These are phyloP conservation scores for Grosmannia penicillata DNA, from an alignment of 2,329 filamentous ascomycete genomes.

Conservation along the genomic window DNA sequence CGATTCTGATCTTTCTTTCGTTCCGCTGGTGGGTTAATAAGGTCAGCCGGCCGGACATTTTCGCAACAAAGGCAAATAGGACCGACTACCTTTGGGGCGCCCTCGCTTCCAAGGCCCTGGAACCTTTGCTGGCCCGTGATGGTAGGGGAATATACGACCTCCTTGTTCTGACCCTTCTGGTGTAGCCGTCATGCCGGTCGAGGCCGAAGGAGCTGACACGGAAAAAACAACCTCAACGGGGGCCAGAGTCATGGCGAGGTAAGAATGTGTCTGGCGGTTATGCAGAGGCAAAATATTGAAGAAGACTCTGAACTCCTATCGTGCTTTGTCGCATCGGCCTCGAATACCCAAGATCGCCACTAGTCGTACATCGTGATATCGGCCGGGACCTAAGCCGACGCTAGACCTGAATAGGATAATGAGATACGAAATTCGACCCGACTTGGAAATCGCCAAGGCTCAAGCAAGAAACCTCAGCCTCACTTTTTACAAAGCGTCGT, in stretches of 20 bases:
- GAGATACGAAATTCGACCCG: neutral
- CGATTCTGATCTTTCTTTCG: neutral
- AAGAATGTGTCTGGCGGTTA: neutral
- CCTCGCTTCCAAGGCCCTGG: conserved; percentile 5
- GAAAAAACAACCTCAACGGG: conserved; percentile 3
- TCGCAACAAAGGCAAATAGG: neutral
- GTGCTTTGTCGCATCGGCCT: no score
- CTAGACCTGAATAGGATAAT: neutral
- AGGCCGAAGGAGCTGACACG: neutral
- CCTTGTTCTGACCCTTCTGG: neutral
- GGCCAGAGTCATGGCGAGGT: neutral
- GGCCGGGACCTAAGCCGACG: no score
- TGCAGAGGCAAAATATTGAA: neutral
- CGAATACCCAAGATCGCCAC: no score
- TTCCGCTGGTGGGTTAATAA: neutral
- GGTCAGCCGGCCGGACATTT: neutral
- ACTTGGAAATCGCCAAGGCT: no score
- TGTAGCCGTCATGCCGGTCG: neutral
- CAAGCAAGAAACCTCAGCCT: no score
- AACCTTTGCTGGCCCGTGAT: conserved; percentile 1
- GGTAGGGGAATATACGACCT: conserved; percentile 1
- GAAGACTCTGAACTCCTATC: neutral
- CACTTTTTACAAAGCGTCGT: no score
- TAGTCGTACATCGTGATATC: neutral
- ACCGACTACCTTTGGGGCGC: conserved; percentile 2